Evolutionary conservation across 176 grass and related monocot species (phyloP).

Genomic region (Triticum monococcum): DNA sequence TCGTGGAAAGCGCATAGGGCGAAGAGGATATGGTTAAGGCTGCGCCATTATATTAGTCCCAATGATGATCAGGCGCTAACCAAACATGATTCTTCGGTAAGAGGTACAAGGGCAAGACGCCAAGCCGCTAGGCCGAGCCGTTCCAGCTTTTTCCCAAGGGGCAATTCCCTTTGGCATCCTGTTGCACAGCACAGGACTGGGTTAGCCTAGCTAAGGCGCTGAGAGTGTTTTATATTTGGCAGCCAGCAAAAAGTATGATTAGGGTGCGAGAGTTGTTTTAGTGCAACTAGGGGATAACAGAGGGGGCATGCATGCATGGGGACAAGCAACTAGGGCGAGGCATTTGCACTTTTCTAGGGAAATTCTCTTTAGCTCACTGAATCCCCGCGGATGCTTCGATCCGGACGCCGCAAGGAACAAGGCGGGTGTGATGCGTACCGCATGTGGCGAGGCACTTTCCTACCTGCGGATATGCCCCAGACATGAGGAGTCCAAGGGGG

Average conservation of each 20-base stretch:
- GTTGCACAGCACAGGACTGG: constrained; percentile 14
- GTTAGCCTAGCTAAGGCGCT: background rate
- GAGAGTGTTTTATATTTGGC: constrained; percentile 38
- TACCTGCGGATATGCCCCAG: constrained; percentile 52
- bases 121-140: constrained; percentile 44
- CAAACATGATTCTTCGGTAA: constrained; percentile 18
- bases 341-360: constrained; percentile 60
- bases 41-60: constrained; percentile 34
- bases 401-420: constrained; percentile 48
- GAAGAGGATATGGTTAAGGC: constrained; percentile 49
- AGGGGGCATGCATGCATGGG: background rate
- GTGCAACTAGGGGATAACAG: constrained; percentile 37
- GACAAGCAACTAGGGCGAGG: constrained; percentile 42
- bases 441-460: constrained; percentile 55
- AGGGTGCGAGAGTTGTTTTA: constrained; percentile 29
- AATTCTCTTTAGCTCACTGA: constrained; percentile 45
- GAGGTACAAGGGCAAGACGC: constrained; percentile 53
- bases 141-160: constrained; percentile 53
- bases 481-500: constrained; percentile 51
- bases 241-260: background rate
- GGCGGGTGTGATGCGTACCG: constrained; percentile 16
- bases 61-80: constrained; percentile 35
- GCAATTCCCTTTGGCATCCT: constrained; percentile 50
- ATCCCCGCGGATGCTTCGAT: constrained; percentile 34
- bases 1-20: constrained; percentile 47